Base-by-base conservation (phyloP, 2,329 filamentous ascomycete genomes). In the Trichoderma breve region DNA sequence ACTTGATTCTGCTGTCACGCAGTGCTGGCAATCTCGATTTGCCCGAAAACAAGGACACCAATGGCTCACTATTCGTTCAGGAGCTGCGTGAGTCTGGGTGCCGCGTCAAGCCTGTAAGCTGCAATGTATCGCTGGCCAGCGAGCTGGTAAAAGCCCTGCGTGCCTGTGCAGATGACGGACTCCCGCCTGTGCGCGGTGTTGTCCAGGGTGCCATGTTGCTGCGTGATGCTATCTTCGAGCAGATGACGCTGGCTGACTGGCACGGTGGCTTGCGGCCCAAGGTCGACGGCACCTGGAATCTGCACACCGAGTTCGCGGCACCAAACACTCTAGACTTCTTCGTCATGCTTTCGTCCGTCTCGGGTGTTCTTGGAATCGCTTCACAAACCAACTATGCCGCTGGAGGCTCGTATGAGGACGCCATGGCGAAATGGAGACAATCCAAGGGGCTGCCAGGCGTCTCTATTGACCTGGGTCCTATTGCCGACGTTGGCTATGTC, bases 321-420 rank as follows among this genome's bases (percentile, higher is more conserved):
- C 72, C 39, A 1, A 15, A 11, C 15, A 43, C 53, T 18, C 53
- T 73, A 5, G 72, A 73, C 39, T 72, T 73, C 64, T 72, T 73
- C 14, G 51, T 73, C 18, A n/a, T 69, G 5, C 58, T 72, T 8
- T 68, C 70, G 7, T 73, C 72, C 9, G 18, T 72, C 14, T 60
- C 63, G 14, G 70, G 72, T 5, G 43, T 71, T 32, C 24, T 68
- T 7, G 72, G 72, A 3, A 47, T 21, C 57, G 7, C 15, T 14
- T 55, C 61, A 1, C 72, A 73, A 39, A 63, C 58, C 18, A 69
- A 72, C 64, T 73, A 73, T 30, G 64, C 70, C 11, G 72, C 72
- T 8, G 72, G 63, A 21, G 71, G 71, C 51, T 69, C 64, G 2
- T 73, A 65, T 36, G 70, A 72, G 58, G 72, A 73, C 15, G 51